phyloP scores from a whole-genome alignment of 2,329 filamentous ascomycete species.

The Botrytis elliptica region DNA sequence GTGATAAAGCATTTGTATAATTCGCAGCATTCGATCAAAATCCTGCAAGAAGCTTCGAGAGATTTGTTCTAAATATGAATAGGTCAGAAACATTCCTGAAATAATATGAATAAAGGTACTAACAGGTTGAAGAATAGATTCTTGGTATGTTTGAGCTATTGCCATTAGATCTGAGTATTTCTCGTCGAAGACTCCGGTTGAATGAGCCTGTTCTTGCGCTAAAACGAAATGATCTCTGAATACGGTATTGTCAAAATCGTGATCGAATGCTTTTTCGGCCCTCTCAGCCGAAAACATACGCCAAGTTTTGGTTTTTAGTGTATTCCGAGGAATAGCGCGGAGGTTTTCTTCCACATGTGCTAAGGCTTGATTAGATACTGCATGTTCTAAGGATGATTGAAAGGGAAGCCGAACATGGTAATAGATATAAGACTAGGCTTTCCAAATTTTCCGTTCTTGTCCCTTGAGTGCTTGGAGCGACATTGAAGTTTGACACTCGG shows the following conservation, averaged over 20 bases:
- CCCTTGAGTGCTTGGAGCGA: conserved; percentile 23
- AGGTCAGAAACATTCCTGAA: neutral
- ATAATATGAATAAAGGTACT: conserved; percentile 5
- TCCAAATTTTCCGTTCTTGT: conserved; percentile 26
- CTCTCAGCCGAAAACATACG: conserved; percentile 20
- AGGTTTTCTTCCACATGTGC: conserved; percentile 26
- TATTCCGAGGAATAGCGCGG: conserved; percentile 14
- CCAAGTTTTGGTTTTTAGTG: conserved; percentile 23
- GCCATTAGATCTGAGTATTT: conserved; percentile 16
- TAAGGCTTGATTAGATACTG: conserved; percentile 7
- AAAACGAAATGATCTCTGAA: conserved; percentile 20
- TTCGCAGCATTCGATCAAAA: conserved; percentile 24
- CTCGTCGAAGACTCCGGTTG: conserved; percentile 8
- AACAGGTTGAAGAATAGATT: conserved; percentile 13
- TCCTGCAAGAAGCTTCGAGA: conserved; percentile 24
- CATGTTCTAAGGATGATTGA: neutral
- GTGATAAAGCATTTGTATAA: conserved; percentile 25
- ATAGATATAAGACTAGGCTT: conserved; percentile 26
- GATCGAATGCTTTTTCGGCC: neutral
- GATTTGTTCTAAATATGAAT: conserved; percentile 21
- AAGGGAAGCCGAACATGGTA: conserved; percentile 20
- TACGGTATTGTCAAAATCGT: conserved; percentile 18
- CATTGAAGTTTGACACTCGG: conserved; percentile 24
- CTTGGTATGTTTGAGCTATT: conserved; percentile 20
- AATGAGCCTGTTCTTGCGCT: conserved; percentile 19